Evolutionary conservation across 2,329 filamentous ascomycete species (phyloP).

Genomic region (Immersiporthe knoxdaviesiana): DNA sequence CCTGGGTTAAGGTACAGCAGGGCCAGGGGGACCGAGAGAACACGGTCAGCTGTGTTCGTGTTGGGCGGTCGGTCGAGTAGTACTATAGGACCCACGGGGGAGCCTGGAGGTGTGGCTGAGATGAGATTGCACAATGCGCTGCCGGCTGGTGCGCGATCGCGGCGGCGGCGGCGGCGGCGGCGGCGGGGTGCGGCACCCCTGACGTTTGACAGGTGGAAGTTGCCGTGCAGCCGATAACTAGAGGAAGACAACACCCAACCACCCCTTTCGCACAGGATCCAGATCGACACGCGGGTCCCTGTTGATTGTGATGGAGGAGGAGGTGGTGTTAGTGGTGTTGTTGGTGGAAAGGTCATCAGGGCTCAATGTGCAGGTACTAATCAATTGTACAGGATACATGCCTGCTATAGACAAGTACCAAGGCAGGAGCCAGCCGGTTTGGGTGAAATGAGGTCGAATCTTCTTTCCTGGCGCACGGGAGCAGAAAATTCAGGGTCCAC

Average conservation of each 20-base stretch:
- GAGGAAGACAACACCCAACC: not conserved
- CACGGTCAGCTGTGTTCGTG: not conserved
- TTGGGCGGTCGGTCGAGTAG: not conserved
- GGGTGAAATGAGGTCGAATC: not conserved
- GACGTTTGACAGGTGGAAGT: not conserved
- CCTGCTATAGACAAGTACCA: no score
- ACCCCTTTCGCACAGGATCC: not conserved
- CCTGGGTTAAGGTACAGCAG: not conserved
- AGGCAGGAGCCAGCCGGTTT: not conserved
- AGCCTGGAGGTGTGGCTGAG: not conserved
- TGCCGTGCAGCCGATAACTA: not conserved
- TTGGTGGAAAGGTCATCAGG: not conserved
- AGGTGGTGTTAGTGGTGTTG: no score
- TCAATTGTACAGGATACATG: not conserved
- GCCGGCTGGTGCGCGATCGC: not conserved
- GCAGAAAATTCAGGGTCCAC: not conserved
- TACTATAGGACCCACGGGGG: no score
- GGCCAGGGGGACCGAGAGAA: not conserved
- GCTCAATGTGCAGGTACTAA: not conserved
- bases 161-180: no score
- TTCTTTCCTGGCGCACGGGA: slow-evolving; percentile 5
- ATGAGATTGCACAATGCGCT: slow-evolving; percentile 7
- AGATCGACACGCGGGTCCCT: not conserved
- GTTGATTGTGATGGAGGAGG: not conserved
- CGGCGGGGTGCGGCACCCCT: no score